phyloP scores from a whole-genome alignment of 2,329 filamentous ascomycete genomes.

The Bipolaris zeicola region DNA sequence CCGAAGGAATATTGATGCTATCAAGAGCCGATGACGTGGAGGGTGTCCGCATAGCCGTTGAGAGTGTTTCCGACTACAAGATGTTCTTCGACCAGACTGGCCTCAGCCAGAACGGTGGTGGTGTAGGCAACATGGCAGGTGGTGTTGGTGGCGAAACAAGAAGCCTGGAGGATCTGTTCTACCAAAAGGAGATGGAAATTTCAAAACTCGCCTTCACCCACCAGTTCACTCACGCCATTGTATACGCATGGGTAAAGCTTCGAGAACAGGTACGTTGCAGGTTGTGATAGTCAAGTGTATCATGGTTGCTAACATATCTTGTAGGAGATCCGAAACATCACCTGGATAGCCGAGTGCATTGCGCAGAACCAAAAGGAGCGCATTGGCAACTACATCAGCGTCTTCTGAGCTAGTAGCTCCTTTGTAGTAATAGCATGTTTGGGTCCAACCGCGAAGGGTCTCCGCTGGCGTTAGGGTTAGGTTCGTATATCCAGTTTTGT shows the following conservation, averaged over 20 bases:
- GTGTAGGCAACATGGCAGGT: conserved; percentile 83
- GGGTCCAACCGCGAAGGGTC: conserved; percentile 32
- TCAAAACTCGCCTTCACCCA: conserved; percentile 93
- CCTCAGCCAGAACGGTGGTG: conserved; percentile 72
- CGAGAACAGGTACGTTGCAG: conserved; percentile 80
- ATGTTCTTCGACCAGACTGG: conserved; percentile 93
- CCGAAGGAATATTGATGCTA: conserved; percentile 93
- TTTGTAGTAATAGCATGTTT: conserved; percentile 35
- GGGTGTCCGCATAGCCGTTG: conserved; percentile 89
- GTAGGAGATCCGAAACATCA: conserved; percentile 98
- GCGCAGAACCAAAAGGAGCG: conserved; percentile 99
- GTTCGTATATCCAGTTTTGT: conserved; percentile 39
- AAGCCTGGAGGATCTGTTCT: conserved; percentile 96
- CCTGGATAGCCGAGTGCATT: conserved; percentile 99
- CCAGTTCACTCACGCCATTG: conserved; percentile 92
- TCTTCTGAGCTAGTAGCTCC: conserved; percentile 61
- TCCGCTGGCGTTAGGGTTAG: conserved; percentile 36
- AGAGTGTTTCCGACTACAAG: conserved; percentile 93
- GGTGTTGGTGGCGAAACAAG: conserved; percentile 80
- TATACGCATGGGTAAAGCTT: conserved; percentile 97
- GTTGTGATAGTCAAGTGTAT: neutral
- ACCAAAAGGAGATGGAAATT: conserved; percentile 99
- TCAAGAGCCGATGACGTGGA: conserved; percentile 94
- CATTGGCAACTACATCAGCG: conserved; percentile 98
- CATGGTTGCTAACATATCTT: conserved; percentile 18